Evolutionary conservation across 2,329 filamentous ascomycete species (phyloP), one percentile per base, ranked within the genome.

Genomic region (Drechslerella stenobrocha): DNA sequence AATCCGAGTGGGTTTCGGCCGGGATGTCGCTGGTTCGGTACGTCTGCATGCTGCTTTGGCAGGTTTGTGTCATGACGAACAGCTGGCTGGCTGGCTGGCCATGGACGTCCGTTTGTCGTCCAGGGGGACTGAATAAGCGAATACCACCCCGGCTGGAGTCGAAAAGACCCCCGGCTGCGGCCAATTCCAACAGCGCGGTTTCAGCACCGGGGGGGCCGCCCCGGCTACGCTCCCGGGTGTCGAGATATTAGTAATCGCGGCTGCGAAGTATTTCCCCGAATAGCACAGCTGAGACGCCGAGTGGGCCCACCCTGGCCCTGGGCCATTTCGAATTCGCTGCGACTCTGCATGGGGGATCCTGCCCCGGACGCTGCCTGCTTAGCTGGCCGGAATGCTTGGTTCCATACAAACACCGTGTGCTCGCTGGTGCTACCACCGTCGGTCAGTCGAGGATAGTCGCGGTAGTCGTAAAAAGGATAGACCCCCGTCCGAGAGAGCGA

Each of bases 1-100:
- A 51, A 67, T 67, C 60, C 60, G 59, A 67, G 63, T 67, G 53
- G 63, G 63, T 67, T 67, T 67, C 63, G 63, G 63, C 63, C 51
- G 48, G 63, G 63, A 47, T 67, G 53, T 55, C 48, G 40, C 55
- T 66, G 61, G 53, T 55, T 64, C 52, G 52, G 53, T 20, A 45
- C 18, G 37, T n/a, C n/a, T n/a, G n/a, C 18, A 45, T 22, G 44
- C 26, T 55, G 32, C 20, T 66, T 52, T 67, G 55, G 63, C 63
- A 60, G 55, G 55, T 67, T 67, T 67, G 63, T 67, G 63, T 60
- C 63, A 67, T 67, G 42, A 42, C n/a, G 42, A 13, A 47, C 15
- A 22, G n/a, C 11, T n/a, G n/a, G n/a, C n/a, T n/a, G n/a, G n/a
- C n/a, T n/a, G n/a, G n/a, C n/a, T n/a, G n/a, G n/a, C n/a, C n/a